These are phyloP conservation scores for Herpetomonas tarakana DNA, from an alignment of 208 protist genomes.

Conservation along the genomic window DNA sequence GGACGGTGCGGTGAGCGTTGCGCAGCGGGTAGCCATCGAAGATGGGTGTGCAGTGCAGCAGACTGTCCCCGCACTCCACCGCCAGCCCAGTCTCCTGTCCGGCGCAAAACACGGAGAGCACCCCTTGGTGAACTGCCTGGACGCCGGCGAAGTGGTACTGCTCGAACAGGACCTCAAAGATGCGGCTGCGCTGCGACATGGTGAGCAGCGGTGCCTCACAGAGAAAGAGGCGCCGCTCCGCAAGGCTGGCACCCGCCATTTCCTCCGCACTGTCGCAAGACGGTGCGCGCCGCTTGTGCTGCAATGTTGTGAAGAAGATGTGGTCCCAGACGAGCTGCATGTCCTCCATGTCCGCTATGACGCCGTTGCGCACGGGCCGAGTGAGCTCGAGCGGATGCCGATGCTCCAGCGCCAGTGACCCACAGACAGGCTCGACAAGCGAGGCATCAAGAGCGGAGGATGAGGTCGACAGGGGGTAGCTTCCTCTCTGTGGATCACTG, in stretches of 20 bases:
- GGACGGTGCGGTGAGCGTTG: slow-evolving; percentile 74
- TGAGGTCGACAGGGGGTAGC: too few species aligned
- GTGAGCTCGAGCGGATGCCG: not conserved
- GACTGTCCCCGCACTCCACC: slow-evolving; percentile 97
- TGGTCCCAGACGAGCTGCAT: not conserved
- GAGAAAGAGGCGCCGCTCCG: slow-evolving; percentile 77
- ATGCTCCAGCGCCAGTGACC: not conserved
- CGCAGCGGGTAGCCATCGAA: slow-evolving; percentile 93
- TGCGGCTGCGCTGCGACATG: slow-evolving; percentile 85
- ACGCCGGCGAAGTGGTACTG: slow-evolving; percentile 90
- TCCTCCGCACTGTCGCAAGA: slow-evolving; percentile 2
- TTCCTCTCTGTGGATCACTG: too few species aligned
- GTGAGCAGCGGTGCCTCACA: slow-evolving; percentile 97
- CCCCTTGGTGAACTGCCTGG: slow-evolving; percentile 90
- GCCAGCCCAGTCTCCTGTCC: slow-evolving; percentile 96
- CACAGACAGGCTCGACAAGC: too few species aligned
- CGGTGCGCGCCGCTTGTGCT: too few species aligned
- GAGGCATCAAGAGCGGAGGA: too few species aligned
- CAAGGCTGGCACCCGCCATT: slow-evolving; percentile 8
- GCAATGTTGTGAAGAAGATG: too few species aligned
- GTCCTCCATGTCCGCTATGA: not conserved
- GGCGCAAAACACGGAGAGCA: slow-evolving; percentile 96
- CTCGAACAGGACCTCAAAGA: slow-evolving; percentile 96
- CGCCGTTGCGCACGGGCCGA: not conserved
- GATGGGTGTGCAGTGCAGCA: slow-evolving; percentile 98